Base-by-base conservation (phyloP, 176 grass and related monocot genomes). In the Alopecurus myosuroides region DNA sequence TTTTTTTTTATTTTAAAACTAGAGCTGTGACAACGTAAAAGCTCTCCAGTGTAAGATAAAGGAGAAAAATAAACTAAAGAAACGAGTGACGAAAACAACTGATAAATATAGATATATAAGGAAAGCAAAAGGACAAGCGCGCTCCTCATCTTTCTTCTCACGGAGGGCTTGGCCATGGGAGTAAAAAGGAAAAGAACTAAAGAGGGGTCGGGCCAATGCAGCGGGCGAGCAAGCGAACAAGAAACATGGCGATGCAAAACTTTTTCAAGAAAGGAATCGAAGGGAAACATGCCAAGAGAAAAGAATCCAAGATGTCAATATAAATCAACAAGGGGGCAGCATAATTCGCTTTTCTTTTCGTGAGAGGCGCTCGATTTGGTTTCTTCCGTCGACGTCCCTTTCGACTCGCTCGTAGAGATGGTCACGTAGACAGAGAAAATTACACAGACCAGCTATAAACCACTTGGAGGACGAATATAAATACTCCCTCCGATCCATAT, bases 71-170 rank as follows among this genome's bases (percentile, higher is more conserved):
- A 48, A 49, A 49, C n/a, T 4, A 22, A 35, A 62, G 22, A 52
- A 70, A 81, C 0, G 18, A 20, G 12, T 7, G 6, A 7, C 6
- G 5, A 15, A 39, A 33, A 70, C 10, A 13, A 68, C 61, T 20
- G 26, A 78, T 19, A 14, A 34, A 41, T 19, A 14, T 26, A 41
- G 15, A 79, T 39, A 44, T 20, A 20, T 39, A 2, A 73, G 56
- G 7, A 89, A 86, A 82, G 83, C 88, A 55, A 86, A 78, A 78
- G 78, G 40, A 65, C 22, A 44, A 12, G 63, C 52, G 63, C 52
- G 25, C 26, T 52, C 71, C 50, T 44, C 71, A 3, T 77, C 83
- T 82, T 31, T 42, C 61, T 40, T 17, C 44, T 82, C 83, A 86
- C 64, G 52, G 51, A 61, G 81, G 11, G 19, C 61, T 52, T 18